These are phyloP conservation scores for Botrytis tulipae DNA, from an alignment of 2,329 filamentous ascomycete genomes.

Conservation along the genomic window DNA sequence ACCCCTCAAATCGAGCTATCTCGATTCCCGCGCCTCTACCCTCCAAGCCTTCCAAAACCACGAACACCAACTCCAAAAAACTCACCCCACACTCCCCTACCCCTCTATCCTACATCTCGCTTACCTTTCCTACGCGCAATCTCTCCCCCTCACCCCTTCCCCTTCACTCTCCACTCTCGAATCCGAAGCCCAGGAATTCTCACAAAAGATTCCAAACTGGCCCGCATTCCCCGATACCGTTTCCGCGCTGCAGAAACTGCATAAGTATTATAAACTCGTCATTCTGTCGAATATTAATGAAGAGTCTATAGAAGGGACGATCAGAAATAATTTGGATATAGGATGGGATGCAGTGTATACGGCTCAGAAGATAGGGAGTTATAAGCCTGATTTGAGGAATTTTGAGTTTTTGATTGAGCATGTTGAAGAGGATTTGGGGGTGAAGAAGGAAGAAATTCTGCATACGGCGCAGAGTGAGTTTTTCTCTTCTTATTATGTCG, in stretches of 20 bases:
- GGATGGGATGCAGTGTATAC: slow-evolving; percentile 62
- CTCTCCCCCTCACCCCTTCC: slow-evolving; percentile 46
- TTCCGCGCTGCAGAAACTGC: neutral
- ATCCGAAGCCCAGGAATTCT: neutral
- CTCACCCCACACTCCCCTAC: slow-evolving; percentile 41
- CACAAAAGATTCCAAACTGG: neutral
- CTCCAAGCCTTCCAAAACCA: slow-evolving; percentile 21
- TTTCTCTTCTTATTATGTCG: neutral
- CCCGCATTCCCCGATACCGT: neutral
- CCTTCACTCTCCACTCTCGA: slow-evolving; percentile 30
- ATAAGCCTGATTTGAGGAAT: slow-evolving; percentile 65
- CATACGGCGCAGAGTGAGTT: slow-evolving; percentile 65
- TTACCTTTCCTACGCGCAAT: neutral
- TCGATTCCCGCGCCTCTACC: slow-evolving; percentile 10
- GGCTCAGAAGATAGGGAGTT: slow-evolving; percentile 66
- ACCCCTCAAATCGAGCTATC: neutral
- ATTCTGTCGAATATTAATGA: neutral
- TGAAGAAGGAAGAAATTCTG: slow-evolving; percentile 54
- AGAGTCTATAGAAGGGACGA: neutral
- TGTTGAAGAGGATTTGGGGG: slow-evolving; percentile 51
- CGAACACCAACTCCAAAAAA: slow-evolving; percentile 40
- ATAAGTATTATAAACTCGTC: neutral
- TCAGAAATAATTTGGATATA: slow-evolving; percentile 38
- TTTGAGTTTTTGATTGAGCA: slow-evolving; percentile 62
- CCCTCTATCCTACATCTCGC: neutral